Evolutionary conservation across 495 filamentous ascomycete species (phyloP), one percentile per base, ranked within the genome.

Genomic region (Aspergillus nanangensis): DNA sequence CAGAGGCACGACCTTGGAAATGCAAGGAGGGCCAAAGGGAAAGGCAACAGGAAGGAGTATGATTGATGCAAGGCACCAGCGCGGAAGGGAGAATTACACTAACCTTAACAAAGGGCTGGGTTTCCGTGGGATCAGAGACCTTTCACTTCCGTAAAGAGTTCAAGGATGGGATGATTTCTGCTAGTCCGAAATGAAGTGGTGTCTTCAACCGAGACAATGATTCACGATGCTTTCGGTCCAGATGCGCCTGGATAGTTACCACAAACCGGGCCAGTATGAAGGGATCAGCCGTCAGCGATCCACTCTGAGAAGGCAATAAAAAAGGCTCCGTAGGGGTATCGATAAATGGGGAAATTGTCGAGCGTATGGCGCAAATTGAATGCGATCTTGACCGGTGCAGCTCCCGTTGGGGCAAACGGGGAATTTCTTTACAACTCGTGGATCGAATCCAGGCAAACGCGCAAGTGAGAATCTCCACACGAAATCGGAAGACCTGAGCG

Each of bases 41-140:
- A 60, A 58, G 61, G 47, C 51, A 38, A 51, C 44, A 48, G 21
- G 50, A 67, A 69, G 44, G 60, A 55, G 54, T 57, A 47, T 39
- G 33, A 17, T 15, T 18, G 51, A 70, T 69, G 67, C 67, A 70
- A 70, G 67, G 67, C 67, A 70, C 53, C 50, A 52, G 14, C 50
- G 50, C 63, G 55, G 64, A 61, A 55, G 57, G 55, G 43, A 50
- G 50, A 60, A 45, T 48, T 45, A 37, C 35, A 61, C 62, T 55
- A 62, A 68, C 60, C 58, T 64, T 57, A 51, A 49, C 50, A 52
- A 48, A 57, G 43, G 27, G 32, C 22, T 43, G 37, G 19, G 37
- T 10, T 19, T 15, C 40, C 34, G 44, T 27, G 32, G 29, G 29
- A 37, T 35, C 27, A 41, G 27, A 52, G 18, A 19, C 33, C 47